These are phyloP conservation scores for Chlorella sp. DNA, from an alignment of 139 green algal genomes.

Conservation along the genomic window DNA sequence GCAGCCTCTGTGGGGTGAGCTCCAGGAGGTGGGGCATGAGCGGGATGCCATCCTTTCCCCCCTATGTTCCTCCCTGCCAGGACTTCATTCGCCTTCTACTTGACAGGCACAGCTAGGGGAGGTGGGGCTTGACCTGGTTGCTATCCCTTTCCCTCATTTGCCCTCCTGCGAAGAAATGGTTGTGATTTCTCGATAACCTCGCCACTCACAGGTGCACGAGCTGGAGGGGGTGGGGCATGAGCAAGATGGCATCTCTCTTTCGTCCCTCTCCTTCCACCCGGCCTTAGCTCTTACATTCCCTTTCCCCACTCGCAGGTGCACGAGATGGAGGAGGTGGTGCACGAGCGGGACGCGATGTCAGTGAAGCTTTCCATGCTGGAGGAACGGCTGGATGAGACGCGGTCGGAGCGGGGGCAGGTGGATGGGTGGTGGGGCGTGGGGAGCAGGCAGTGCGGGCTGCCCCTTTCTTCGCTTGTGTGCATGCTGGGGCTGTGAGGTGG, in stretches of 20 bases:
- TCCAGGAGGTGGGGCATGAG: too few species aligned
- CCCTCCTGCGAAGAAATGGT: too few species aligned
- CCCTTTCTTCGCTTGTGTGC: not conserved
- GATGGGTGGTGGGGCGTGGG: not conserved
- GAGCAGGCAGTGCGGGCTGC: not conserved
- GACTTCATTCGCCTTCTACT: too few species aligned
- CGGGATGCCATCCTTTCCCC: too few species aligned
- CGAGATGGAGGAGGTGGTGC: conserved; percentile 29
- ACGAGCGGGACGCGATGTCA: conserved; percentile 35
- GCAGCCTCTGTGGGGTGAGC: too few species aligned
- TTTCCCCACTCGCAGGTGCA: not conserved
- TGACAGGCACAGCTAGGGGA: too few species aligned
- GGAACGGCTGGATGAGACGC: conserved; percentile 28
- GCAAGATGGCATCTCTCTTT: not conserved
- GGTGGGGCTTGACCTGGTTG: too few species aligned
- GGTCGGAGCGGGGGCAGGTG: conserved; percentile 18
- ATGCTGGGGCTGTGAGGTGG: not conserved
- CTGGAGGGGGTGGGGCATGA: too few species aligned
- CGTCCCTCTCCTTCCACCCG: not conserved
- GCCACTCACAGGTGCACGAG: too few species aligned
- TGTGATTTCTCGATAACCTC: too few species aligned
- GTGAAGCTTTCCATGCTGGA: conserved; percentile 33
- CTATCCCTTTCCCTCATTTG: too few species aligned
- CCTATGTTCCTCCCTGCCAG: too few species aligned
- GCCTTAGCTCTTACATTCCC: not conserved